Evolutionary conservation across 495 filamentous ascomycete genomes (phyloP).

Genomic region (Delitschia confertaspora): DNA sequence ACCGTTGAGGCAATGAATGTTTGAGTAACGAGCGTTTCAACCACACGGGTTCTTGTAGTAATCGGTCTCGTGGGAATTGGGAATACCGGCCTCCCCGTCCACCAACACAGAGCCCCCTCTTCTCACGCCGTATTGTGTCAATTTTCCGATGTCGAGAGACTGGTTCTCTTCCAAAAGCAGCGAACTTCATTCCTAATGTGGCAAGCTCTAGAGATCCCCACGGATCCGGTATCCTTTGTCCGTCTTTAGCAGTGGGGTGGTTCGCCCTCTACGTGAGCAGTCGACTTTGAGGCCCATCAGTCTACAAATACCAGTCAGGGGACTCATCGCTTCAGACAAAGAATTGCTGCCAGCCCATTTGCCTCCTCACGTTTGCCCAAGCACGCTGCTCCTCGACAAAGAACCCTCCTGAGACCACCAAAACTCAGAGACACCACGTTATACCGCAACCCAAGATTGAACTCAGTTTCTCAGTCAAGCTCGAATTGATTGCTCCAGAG

Average conservation of each 20-base stretch:
- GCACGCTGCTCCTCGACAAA: constrained; percentile 21
- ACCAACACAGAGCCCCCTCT: constrained; percentile 5
- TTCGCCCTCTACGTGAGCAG: constrained; percentile 23
- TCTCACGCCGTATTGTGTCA: constrained; percentile 1
- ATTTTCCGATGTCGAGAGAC: too few species aligned
- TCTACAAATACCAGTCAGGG: constrained; percentile 29
- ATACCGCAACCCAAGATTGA: constrained; percentile 14
- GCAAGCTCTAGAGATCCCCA: constrained; percentile 22
- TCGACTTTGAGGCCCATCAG: constrained; percentile 21
- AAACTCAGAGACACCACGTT: constrained; percentile 27
- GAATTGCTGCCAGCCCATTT: constrained; percentile 21
- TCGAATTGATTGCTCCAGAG: constrained; percentile 13
- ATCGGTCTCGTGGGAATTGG: constrained; percentile 9
- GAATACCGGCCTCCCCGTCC: not conserved
- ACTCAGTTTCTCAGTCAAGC: constrained; percentile 11
- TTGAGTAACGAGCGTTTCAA: constrained; percentile 14
- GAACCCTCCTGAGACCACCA: constrained; percentile 21
- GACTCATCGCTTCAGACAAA: constrained; percentile 26
- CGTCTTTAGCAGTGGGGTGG: constrained; percentile 28
- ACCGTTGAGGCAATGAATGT: constrained; percentile 3
- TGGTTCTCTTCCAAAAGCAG: constrained; percentile 27
- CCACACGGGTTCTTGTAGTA: constrained; percentile 9
- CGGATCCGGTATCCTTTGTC: constrained; percentile 30
- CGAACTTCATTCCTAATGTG: constrained; percentile 19
- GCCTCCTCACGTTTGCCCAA: constrained; percentile 19